Conservation (phyloP, 805 yeast species). For the Cyberlindnera suaveolens region DNA sequence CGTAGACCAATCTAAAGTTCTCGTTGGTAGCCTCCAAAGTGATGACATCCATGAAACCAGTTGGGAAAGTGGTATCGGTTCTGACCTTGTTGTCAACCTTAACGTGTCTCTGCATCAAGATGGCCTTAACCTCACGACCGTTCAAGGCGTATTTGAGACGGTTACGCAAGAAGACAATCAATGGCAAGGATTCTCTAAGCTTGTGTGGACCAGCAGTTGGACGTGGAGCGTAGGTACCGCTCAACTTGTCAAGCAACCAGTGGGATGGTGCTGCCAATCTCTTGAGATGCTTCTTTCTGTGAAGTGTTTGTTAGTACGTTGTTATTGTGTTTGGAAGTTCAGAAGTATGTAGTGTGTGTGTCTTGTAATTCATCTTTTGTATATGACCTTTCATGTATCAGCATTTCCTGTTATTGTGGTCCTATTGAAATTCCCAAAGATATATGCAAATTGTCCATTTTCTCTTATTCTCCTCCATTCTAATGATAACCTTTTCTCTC, state of each 20-base stretch:
- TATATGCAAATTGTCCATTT: no score
- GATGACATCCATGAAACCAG: constrained; percentile 99
- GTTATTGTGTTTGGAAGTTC: no score
- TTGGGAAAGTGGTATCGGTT: constrained; percentile 98
- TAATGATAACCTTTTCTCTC: no score
- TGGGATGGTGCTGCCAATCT: constrained; percentile 99
- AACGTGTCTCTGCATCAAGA: constrained; percentile 96
- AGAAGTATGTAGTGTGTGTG: background rate
- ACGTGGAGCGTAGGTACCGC: constrained; percentile 99
- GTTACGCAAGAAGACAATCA: constrained; percentile 95
- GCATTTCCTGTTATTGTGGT: no score
- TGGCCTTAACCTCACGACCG: constrained; percentile 98
- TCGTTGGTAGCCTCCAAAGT: constrained; percentile 97
- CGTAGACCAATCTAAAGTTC: constrained; percentile 98
- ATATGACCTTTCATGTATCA: background rate
- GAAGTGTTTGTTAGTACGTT: constrained; percentile 2
- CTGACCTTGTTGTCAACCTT: constrained; percentile 99
- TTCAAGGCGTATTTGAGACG: constrained; percentile 97
- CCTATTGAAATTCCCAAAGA: no score
- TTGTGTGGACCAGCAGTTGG: constrained; percentile 99
- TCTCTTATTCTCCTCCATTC: no score
- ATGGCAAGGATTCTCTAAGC: constrained; percentile 96
- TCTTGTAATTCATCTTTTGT: background rate
- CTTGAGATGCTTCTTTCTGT: constrained; percentile 96
- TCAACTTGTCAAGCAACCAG: constrained; percentile 99